Evolutionary conservation across 805 yeast species (phyloP).

Genomic region (Barnettozyma sp.): DNA sequence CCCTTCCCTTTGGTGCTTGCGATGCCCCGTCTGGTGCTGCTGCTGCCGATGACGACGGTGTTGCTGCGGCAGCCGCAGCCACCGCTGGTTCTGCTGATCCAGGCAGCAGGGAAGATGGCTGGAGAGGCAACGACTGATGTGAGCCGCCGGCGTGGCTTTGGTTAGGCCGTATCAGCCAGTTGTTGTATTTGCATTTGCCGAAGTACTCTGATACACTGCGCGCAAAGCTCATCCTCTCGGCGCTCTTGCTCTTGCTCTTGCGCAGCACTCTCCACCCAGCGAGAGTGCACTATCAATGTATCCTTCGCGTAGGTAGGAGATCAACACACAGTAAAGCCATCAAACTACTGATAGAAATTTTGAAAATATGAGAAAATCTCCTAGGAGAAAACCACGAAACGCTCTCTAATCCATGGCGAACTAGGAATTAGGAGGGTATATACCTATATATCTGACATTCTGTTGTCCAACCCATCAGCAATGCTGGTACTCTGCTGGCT

Average conservation of each 20-base stretch:
- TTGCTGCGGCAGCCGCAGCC: too few species aligned
- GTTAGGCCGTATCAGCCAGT: conserved; percentile 9
- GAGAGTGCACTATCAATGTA: background rate
- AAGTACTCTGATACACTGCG: conserved; percentile 8
- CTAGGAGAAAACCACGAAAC: background rate
- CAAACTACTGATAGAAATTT: too few species aligned
- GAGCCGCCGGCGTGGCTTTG: too few species aligned
- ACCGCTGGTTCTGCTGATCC: too few species aligned
- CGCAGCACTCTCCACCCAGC: too few species aligned
- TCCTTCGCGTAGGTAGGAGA: too few species aligned
- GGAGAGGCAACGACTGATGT: conserved; percentile 2
- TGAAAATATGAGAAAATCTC: too few species aligned
- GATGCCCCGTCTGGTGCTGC: too few species aligned
- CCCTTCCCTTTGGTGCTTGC: too few species aligned
- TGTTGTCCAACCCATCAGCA: conserved; percentile 26
- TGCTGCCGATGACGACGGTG: background rate
- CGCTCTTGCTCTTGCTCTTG: too few species aligned
- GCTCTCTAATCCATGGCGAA: background rate
- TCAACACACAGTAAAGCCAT: too few species aligned
- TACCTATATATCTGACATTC: conserved; percentile 9
- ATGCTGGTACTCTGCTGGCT: conserved; percentile 29
- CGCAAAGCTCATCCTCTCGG: conserved; percentile 9
- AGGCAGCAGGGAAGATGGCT: background rate
- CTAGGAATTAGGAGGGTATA: background rate
- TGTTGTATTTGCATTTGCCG: conserved; percentile 8